These are phyloP conservation scores for Exophiala oligosperma DNA, from an alignment of 2,329 filamentous ascomycete genomes.

Conservation along the genomic window DNA sequence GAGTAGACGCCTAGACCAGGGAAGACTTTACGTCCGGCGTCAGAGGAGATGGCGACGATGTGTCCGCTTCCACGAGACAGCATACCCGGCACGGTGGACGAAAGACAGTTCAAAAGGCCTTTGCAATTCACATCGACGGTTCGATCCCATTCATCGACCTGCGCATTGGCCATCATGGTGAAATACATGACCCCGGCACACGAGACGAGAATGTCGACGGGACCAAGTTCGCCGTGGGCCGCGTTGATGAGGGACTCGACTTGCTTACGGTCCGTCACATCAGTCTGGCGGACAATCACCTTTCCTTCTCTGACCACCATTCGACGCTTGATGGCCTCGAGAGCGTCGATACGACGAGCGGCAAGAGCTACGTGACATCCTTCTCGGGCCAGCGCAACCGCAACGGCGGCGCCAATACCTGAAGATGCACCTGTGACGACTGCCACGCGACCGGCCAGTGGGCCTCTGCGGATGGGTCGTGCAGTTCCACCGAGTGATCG, in stretches of 20 bases:
- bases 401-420: conserved; percentile 39
- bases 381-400: conserved; percentile 44
- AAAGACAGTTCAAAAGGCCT: conserved; percentile 71
- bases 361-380: conserved; percentile 32
- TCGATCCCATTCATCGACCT: conserved; percentile 74
- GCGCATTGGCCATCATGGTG: conserved; percentile 78
- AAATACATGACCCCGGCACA: conserved; percentile 88
- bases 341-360: conserved; percentile 67
- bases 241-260: conserved; percentile 66
- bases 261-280: conserved; percentile 67
- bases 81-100: conserved; percentile 70
- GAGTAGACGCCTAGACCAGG: conserved; percentile 80
- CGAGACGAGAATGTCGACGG: conserved; percentile 75
- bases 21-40: conserved; percentile 79
- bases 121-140: conserved; percentile 88
- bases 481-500: conserved; percentile 46
- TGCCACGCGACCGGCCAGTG: conserved; percentile 43
- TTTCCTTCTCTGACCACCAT: conserved; percentile 61
- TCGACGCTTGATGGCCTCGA: conserved; percentile 66
- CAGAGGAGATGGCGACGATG: conserved; percentile 78
- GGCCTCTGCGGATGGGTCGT: conserved; percentile 53
- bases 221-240: conserved; percentile 63
- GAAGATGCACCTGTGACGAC: conserved; percentile 40
- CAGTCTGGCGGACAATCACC: conserved; percentile 68
- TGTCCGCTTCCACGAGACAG: conserved; percentile 68